Conservation (phyloP, 2,329 filamentous ascomycete species). For the Alternaria angustiovoidea region DNA sequence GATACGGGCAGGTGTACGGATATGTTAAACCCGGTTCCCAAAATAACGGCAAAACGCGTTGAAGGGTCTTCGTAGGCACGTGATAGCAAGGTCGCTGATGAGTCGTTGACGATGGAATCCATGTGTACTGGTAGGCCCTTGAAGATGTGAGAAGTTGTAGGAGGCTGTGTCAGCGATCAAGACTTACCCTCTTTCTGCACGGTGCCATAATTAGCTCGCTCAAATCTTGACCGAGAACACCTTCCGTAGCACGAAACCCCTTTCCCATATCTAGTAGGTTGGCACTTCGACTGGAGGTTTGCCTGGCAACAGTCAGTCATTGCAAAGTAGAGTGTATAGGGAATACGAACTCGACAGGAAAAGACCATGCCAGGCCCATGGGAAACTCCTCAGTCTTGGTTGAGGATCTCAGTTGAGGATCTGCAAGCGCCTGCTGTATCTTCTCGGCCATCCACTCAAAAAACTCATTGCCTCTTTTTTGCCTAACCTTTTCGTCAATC, state of each 20-base stretch:
- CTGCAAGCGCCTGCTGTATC: conserved; percentile 63
- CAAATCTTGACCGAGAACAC: conserved; percentile 66
- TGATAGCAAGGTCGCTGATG: conserved; percentile 67
- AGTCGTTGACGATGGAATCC: conserved; percentile 71
- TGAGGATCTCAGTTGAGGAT: conserved; percentile 49
- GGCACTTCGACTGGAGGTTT: conserved; percentile 67
- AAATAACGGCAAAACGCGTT: conserved; percentile 69
- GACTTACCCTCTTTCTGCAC: conserved; percentile 59
- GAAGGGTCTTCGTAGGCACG: conserved; percentile 68
- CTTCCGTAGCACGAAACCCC: conserved; percentile 68
- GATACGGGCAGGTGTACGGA: conserved; percentile 67
- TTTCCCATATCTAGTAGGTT: conserved; percentile 70
- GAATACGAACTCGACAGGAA: conserved; percentile 64
- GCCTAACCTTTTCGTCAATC: conserved; percentile 65
- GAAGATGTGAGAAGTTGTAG: conserved; percentile 25
- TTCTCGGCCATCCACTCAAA: conserved; percentile 73
- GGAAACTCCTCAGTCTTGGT: conserved; percentile 55
- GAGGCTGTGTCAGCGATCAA: conserved; percentile 3
- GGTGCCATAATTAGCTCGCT: conserved; percentile 66
- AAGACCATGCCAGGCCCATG: conserved; percentile 72
- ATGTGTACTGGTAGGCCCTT: conserved; percentile 65
- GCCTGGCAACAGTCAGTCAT: conserved; percentile 45
- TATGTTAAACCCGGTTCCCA: conserved; percentile 71
- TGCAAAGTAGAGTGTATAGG: neutral
- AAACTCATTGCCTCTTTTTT: conserved; percentile 64